A percentile compares a stretch with the other conserved stretches of the same genome.
Conservation (phyloP, 2,329 filamentous ascomycete genomes). For the Verticillium longisporum region DNA sequence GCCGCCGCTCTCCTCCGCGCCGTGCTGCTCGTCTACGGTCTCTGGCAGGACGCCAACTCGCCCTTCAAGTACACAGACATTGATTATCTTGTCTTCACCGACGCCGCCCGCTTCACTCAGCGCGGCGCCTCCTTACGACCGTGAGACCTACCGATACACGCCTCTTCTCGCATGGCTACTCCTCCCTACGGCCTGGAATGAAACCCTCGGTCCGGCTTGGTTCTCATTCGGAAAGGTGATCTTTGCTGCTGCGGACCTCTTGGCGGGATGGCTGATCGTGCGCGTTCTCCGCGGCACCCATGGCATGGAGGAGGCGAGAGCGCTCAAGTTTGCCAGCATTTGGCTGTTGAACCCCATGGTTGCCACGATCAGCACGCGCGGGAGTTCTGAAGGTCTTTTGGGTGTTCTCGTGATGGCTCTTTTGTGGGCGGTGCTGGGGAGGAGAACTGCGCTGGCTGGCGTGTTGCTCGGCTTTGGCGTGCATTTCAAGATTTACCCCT, state of each 20-base stretch:
- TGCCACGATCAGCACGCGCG: conserved; percentile 89
- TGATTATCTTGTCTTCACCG: conserved; percentile 97
- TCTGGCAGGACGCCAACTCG: conserved; percentile 87
- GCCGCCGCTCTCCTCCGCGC: conserved; percentile 60
- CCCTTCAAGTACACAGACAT: conserved; percentile 98
- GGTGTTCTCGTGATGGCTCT: conserved; percentile 78
- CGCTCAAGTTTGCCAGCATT: conserved; percentile 72
- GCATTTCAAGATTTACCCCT: conserved; percentile 98
- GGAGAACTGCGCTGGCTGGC: conserved; percentile 59
- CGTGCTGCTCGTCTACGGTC: conserved; percentile 75
- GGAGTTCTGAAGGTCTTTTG: conserved; percentile 86
- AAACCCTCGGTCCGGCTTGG: conserved; percentile 36
- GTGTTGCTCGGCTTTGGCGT: conserved; percentile 74
- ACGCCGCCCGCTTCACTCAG: conserved; percentile 73
- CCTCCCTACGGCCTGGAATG: conserved; percentile 62
- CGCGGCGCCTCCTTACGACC: conserved; percentile 68
- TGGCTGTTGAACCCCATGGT: conserved; percentile 99
- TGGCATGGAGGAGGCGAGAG: conserved; percentile 43
- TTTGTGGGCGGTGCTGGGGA: conserved; percentile 71
- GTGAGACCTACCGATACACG: conserved; percentile 96
- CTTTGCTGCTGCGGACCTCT: conserved; percentile 76
- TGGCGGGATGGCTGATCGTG: conserved; percentile 74
- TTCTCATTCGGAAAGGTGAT: conserved; percentile 84
- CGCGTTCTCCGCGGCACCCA: conserved; percentile 29
- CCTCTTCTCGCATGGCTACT: conserved; percentile 89